These are phyloP conservation scores for Cercospora janseana DNA, from an alignment of 2,329 filamentous ascomycete genomes.

Conservation along the genomic window DNA sequence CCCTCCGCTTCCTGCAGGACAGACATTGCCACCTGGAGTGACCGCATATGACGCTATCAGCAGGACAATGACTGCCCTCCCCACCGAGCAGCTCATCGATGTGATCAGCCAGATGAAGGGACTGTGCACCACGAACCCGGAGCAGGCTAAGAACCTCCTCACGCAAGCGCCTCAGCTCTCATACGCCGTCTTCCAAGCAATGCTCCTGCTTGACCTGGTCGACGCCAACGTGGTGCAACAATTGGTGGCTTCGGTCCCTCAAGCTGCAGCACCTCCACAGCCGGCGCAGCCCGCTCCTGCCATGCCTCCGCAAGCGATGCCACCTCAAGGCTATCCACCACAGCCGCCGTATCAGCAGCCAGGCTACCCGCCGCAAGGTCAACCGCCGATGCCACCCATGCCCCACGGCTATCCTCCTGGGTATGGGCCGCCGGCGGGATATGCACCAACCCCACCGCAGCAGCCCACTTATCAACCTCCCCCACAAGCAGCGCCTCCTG, in stretches of 20 bases:
- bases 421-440: conserved; percentile 41
- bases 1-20: conserved; percentile 78
- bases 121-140: conserved; percentile 76
- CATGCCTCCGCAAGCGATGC: conserved; percentile 26
- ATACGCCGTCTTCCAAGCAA: conserved; percentile 91
- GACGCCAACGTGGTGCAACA: conserved; percentile 78
- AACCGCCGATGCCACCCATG: conserved; percentile 18
- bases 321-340: conserved; percentile 25
- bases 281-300: conserved; percentile 33
- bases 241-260: conserved; percentile 58
- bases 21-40: conserved; percentile 77
- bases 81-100: conserved; percentile 84
- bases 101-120: conserved; percentile 93
- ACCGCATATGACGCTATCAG: conserved; percentile 89
- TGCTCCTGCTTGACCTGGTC: conserved; percentile 89
- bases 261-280: conserved; percentile 29
- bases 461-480: conserved; percentile 39
- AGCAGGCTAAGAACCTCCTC: conserved; percentile 80
- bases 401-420: conserved; percentile 22
- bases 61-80: conserved; percentile 80
- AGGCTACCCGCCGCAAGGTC: conserved; percentile 16
- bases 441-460: conserved; percentile 46
- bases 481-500: conserved; percentile 45
- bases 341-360: conserved; percentile 27
- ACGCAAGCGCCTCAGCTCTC: conserved; percentile 86